Conservation (phyloP, 2,329 filamentous ascomycete genomes). For the Trichoderma sp. region DNA sequence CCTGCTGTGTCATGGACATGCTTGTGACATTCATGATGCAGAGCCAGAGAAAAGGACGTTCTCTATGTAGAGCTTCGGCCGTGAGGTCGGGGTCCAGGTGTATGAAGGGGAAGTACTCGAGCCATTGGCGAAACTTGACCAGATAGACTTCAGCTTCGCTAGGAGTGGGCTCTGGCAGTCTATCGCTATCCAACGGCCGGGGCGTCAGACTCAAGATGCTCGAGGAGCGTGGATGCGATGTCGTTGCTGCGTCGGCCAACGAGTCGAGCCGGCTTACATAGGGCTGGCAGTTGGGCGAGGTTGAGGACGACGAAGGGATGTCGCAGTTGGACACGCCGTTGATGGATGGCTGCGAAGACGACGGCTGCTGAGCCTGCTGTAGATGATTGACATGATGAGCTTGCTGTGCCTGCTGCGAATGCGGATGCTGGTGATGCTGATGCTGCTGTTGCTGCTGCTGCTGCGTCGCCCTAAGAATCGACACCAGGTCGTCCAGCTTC, state of each 20-base stretch:
- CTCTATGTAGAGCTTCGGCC: slow-evolving; percentile 40
- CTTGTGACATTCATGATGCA: slow-evolving; percentile 50
- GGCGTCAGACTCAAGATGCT: neutral
- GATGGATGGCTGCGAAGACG: slow-evolving; percentile 22
- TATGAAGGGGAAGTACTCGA: slow-evolving; percentile 49
- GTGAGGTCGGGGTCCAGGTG: slow-evolving; percentile 41
- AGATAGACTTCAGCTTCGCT: slow-evolving; percentile 44
- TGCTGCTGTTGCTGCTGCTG: slow-evolving; percentile 22
- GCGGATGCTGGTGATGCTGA: slow-evolving; percentile 4
- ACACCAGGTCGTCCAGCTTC: slow-evolving; percentile 51
- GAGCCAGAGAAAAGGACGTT: slow-evolving; percentile 52
- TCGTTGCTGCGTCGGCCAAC: slow-evolving; percentile 40
- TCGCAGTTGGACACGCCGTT: neutral
- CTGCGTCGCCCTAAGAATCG: slow-evolving; percentile 43
- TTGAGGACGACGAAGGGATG: neutral
- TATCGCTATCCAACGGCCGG: slow-evolving; percentile 24
- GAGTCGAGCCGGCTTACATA: slow-evolving; percentile 39
- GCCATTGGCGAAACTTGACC: slow-evolving; percentile 43
- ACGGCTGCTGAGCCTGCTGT: slow-evolving; percentile 14
- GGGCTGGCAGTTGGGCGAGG: slow-evolving; percentile 10
- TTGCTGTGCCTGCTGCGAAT: slow-evolving; percentile 15
- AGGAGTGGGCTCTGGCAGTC: slow-evolving; percentile 34
- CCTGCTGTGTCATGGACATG: slow-evolving; percentile 44
- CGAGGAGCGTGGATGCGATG: slow-evolving; percentile 26
- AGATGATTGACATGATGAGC: slow-evolving; percentile 9